Evolutionary conservation across 2,329 filamentous ascomycete species (phyloP).

Genomic region (Coleophoma crateriformis): DNA sequence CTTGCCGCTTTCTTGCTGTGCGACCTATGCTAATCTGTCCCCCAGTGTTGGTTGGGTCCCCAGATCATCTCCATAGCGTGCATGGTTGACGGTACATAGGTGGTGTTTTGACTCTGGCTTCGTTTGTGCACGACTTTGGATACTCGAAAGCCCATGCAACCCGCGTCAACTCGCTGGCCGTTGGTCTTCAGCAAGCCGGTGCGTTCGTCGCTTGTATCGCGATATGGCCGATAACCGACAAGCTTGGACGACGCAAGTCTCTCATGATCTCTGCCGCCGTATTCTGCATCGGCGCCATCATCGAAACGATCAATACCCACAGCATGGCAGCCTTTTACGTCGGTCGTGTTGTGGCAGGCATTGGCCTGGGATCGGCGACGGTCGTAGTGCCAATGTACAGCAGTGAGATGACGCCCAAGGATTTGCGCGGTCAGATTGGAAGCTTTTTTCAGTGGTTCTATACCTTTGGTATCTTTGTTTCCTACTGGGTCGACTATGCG

Average conservation of each 20-base stretch:
- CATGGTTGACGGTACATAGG: conserved; percentile 15
- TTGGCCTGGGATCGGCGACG: conserved; percentile 39
- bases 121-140: conserved; percentile 36
- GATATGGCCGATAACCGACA: conserved; percentile 42
- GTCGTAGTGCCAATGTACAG: conserved; percentile 37
- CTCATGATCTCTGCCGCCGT: conserved; percentile 37
- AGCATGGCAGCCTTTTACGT: conserved; percentile 38
- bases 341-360: conserved; percentile 39
- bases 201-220: conserved; percentile 44
- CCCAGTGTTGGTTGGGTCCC: conserved; percentile 25
- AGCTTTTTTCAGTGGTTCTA: conserved; percentile 32
- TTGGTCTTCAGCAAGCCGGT: conserved; percentile 44
- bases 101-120: conserved; percentile 38
- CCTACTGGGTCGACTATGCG: conserved; percentile 40
- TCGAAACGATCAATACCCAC: conserved; percentile 41
- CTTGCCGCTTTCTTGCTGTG: background rate
- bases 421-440: conserved; percentile 30
- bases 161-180: conserved; percentile 37
- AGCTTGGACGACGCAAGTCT: conserved; percentile 35
- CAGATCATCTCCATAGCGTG: background rate
- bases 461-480: conserved; percentile 28
- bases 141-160: conserved; percentile 33
- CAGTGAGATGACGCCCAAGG: conserved; percentile 36
- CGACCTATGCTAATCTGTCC: conserved; percentile 11
- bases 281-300: conserved; percentile 32